Evolutionary conservation across 805 yeast species (phyloP).

Genomic region (Starmerella davenportii): DNA sequence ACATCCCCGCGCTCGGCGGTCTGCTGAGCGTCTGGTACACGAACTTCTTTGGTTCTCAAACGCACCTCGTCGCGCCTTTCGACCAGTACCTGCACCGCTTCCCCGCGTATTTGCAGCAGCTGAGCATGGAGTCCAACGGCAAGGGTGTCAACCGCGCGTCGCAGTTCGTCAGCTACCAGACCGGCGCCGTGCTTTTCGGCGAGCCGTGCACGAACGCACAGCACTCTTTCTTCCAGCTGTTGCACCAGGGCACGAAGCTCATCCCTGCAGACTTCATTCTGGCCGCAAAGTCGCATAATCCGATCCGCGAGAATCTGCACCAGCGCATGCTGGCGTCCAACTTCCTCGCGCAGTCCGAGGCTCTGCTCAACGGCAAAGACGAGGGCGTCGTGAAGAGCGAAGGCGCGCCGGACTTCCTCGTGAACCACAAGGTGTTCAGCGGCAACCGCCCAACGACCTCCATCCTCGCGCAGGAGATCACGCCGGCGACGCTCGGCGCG

Average conservation of each 20-base stretch:
- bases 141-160: conserved; percentile 90
- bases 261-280: conserved; percentile 93
- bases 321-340: conserved; percentile 98
- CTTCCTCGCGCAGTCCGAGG: conserved; percentile 96
- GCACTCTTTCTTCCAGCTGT: conserved; percentile 98
- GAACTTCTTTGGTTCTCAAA: conserved; percentile 95
- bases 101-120: conserved; percentile 98
- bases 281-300: conserved; percentile 97
- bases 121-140: conserved; percentile 98
- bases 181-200: conserved; percentile 90
- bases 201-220: conserved; percentile 99
- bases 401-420: conserved; percentile 69
- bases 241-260: conserved; percentile 96
- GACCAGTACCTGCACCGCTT: conserved; percentile 97
- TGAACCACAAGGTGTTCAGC: conserved; percentile 89
- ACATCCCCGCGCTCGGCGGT: conserved; percentile 89
- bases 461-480: conserved; percentile 83
- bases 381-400: conserved; percentile 61
- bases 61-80: conserved; percentile 94
- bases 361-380: conserved; percentile 89
- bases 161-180: conserved; percentile 79
- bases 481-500: conserved; percentile 92
- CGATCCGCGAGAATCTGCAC: conserved; percentile 82
- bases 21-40: conserved; percentile 93
- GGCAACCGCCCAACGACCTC: conserved; percentile 99